phyloP scores from a whole-genome alignment of 73 alveolate genomes.

The Breviolum minutum region DNA sequence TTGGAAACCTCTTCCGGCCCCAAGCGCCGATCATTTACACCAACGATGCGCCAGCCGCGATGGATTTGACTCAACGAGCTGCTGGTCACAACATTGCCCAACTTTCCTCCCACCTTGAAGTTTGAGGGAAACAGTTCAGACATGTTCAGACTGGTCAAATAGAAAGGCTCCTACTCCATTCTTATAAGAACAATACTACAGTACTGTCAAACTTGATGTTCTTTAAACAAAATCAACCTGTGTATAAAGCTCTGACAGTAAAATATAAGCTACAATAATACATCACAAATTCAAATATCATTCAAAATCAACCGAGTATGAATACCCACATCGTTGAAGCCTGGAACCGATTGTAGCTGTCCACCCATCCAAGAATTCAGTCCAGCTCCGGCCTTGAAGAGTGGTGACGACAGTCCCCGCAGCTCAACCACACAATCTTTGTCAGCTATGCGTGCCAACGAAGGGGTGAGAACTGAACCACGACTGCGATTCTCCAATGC shows the following conservation, averaged over 20 bases:
- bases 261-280: no score
- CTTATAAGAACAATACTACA: neutral
- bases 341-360: neutral
- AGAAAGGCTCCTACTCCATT: neutral
- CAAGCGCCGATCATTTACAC: slow-evolving; percentile 51
- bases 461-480: slow-evolving; percentile 25
- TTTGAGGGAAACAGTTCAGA: neutral
- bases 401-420: slow-evolving; percentile 29
- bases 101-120: slow-evolving; percentile 74
- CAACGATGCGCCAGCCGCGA: slow-evolving; percentile 90
- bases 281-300: neutral
- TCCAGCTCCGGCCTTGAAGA: slow-evolving; percentile 18
- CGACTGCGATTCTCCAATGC: slow-evolving; percentile 15
- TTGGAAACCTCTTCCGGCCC: slow-evolving; percentile 47
- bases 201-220: neutral
- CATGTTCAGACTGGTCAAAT: neutral
- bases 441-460: slow-evolving; percentile 69
- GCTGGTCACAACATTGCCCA: slow-evolving; percentile 79
- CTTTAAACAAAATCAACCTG: neutral
- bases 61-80: slow-evolving; percentile 27
- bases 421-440: slow-evolving; percentile 66
- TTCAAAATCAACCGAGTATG: neutral
- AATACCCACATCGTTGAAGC: no score
- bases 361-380: neutral
- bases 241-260: no score